phyloP scores from a whole-genome alignment of 2,329 filamentous ascomycete species.

The Monilinia vaccinii-corymbosi region DNA sequence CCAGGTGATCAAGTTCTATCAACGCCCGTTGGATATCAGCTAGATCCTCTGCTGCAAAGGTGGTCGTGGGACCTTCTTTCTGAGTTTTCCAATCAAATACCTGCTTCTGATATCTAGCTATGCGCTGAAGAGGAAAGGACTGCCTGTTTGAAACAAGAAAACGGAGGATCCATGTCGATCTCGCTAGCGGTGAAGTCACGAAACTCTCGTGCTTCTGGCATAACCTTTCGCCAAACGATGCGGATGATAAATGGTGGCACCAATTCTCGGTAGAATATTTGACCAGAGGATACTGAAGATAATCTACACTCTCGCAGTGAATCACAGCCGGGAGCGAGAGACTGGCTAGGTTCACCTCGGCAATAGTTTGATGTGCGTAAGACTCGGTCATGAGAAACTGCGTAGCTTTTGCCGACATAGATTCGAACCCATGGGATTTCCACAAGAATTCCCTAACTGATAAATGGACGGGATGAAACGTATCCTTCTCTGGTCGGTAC shows the following conservation, averaged over 20 bases:
- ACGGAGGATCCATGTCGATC: conserved; percentile 7
- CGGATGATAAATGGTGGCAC: conserved; percentile 5
- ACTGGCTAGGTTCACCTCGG: neutral
- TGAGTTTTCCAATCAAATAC: neutral
- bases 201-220: neutral
- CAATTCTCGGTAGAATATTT: conserved; percentile 6
- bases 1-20: neutral
- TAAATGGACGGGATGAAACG: neutral
- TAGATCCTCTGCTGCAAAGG: conserved; percentile 1
- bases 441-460: conserved; percentile 2
- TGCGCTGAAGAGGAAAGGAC: conserved; percentile 2
- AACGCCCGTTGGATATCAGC: conserved; percentile 8
- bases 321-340: neutral
- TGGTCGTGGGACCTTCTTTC: neutral
- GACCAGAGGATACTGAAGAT: neutral
- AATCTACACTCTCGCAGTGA: neutral
- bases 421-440: neutral
- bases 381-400: conserved; percentile 8
- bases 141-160: neutral
- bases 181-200: neutral
- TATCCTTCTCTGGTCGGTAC: conserved; percentile 1
- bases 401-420: conserved; percentile 4
- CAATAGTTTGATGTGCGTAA: neutral
- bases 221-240: neutral
- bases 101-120: conserved; percentile 6